These are phyloP conservation scores for Aegilops umbellulata DNA, from an alignment of 176 grass and related monocot species.

Conservation along the genomic window DNA sequence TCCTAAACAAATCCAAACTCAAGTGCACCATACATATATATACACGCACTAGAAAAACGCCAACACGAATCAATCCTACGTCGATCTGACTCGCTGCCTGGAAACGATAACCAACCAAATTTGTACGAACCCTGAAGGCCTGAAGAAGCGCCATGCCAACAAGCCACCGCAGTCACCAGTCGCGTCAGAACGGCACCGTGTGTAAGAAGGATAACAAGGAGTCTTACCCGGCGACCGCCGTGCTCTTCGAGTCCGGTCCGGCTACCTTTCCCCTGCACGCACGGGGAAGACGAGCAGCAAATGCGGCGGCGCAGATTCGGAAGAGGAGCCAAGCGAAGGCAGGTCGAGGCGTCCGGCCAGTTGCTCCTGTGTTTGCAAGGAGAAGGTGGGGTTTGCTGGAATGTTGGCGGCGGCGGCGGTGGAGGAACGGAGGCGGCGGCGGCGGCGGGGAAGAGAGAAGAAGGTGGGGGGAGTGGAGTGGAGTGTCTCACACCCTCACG, in stretches of 20 bases:
- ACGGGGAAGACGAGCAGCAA: not conserved
- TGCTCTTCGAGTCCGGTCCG: not conserved
- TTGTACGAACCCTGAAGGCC: not conserved
- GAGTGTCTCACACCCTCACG: not conserved
- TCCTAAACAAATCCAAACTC: not conserved
- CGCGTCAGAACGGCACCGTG: not conserved
- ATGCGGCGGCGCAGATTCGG: not conserved
- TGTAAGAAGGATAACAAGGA: not conserved
- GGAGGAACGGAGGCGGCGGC: slow-evolving; percentile 3
- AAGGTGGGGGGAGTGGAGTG: not conserved
- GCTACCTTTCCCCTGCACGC: not conserved
- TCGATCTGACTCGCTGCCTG: not conserved
- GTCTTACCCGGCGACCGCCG: slow-evolving; percentile 1
- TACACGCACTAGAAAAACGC: not conserved
- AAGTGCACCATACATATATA: not conserved
- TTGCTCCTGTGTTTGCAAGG: not conserved
- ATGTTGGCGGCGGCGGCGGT: not conserved
- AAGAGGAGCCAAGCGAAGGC: not conserved
- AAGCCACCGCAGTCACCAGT: not conserved
- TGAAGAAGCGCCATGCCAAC: not conserved
- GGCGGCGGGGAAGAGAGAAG: not conserved
- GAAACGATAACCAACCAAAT: not conserved
- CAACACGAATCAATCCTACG: not conserved
- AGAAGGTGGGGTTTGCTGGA: not conserved
- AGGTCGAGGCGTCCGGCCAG: not conserved